A percentile compares a stretch with the other conserved stretches of the same genome.
Conservation (phyloP, 1,139 yeast genomes). For the Pichia sp. region DNA sequence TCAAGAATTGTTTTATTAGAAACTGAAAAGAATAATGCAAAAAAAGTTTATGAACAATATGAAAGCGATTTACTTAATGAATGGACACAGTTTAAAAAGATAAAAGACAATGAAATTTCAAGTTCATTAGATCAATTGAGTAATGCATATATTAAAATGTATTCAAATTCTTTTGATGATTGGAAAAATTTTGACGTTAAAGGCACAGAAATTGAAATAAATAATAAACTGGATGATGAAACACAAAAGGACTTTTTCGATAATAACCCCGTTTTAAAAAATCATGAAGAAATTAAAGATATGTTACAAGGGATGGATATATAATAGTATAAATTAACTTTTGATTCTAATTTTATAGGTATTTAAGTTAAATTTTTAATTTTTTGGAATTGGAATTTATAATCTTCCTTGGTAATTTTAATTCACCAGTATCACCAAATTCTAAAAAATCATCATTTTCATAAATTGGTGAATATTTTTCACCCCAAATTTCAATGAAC, state of each 20-base stretch:
- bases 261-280: slow-evolving; percentile 24
- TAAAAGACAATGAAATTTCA: slow-evolving; percentile 73
- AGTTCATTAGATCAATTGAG: slow-evolving; percentile 64
- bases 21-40: slow-evolving; percentile 24
- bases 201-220: background rate
- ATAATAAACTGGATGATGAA: slow-evolving; percentile 2
- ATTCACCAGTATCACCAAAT: slow-evolving; percentile 19
- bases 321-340: no score
- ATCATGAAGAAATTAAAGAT: slow-evolving; percentile 19
- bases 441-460: slow-evolving; percentile 23
- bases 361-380: slow-evolving; percentile 1
- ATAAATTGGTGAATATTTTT: slow-evolving; percentile 31
- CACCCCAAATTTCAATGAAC: slow-evolving; percentile 47
- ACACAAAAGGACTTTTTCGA: slow-evolving; percentile 17
- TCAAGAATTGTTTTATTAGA: slow-evolving; percentile 25
- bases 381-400: slow-evolving; percentile 4
- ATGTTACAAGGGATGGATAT: slow-evolving; percentile 10
- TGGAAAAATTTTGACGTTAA: slow-evolving; percentile 48
- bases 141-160: slow-evolving; percentile 70
- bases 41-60: slow-evolving; percentile 51
- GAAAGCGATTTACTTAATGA: slow-evolving; percentile 63
- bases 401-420: slow-evolving; percentile 2
- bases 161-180: slow-evolving; percentile 60
- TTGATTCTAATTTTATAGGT: no score
- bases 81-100: slow-evolving; percentile 74